Conservation (phyloP, 2,329 filamentous ascomycete genomes). For the Pseudocercospora fijiensis region DNA sequence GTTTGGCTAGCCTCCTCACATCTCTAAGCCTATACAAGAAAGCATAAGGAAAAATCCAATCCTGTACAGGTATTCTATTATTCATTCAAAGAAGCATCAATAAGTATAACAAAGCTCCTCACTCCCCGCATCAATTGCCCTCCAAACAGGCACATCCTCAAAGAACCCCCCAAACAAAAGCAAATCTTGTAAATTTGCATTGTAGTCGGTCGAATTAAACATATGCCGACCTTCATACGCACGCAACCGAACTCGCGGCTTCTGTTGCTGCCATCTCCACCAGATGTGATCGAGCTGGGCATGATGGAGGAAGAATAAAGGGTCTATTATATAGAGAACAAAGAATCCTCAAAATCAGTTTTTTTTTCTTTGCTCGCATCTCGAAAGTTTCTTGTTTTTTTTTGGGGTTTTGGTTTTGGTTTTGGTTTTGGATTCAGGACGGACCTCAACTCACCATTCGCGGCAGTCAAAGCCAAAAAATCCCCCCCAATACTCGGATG, state of each 20-base stretch:
- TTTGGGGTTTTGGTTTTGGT: too few relatives aligned
- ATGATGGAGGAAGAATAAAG: constrained; percentile 35
- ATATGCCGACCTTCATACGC: constrained; percentile 1
- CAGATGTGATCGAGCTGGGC: constrained; percentile 30
- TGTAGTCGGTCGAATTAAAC: constrained; percentile 6
- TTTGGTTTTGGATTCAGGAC: too few relatives aligned
- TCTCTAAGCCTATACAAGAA: too few relatives aligned
- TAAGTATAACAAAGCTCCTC: constrained; percentile 5
- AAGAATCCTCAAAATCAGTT: too few relatives aligned
- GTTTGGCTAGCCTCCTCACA: too few relatives aligned
- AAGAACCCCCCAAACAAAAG: constrained; percentile 1
- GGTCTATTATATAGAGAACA: too few relatives aligned
- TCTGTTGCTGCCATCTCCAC: constrained; percentile 18
- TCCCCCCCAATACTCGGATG: constrained; percentile 30
- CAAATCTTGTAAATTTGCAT: constrained; percentile 5
- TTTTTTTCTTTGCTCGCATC: too few relatives aligned
- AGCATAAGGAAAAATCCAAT: too few relatives aligned
- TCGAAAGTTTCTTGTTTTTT: too few relatives aligned
- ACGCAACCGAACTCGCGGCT: neutral
- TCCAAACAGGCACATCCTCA: neutral
- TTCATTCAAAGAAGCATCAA: too few relatives aligned
- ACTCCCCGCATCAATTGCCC: constrained; percentile 1
- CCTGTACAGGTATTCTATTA: too few relatives aligned
- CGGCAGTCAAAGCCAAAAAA: constrained; percentile 28
- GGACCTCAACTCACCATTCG: constrained; percentile 20